These are phyloP conservation scores for Fraxinus platypoda DNA, from an alignment of 305 asterid genomes.

Conservation along the genomic window DNA sequence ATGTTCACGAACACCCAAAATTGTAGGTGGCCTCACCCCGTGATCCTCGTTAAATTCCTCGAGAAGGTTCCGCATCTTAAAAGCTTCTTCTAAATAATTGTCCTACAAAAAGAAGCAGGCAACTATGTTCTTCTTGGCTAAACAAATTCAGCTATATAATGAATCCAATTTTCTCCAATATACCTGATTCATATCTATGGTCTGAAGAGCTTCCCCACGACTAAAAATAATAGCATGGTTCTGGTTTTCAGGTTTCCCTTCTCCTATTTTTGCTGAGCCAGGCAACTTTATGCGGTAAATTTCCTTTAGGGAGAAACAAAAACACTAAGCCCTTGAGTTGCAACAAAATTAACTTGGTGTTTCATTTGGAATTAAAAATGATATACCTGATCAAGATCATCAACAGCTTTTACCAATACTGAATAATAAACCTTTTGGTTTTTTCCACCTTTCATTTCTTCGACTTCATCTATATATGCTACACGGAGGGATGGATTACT, in stretches of 20 bases:
- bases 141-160: constrained; percentile 5
- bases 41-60: constrained; percentile 98
- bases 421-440: constrained; percentile 83
- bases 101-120: constrained; percentile 53
- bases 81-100: constrained; percentile 98
- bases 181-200: constrained; percentile 99
- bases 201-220: constrained; percentile 99
- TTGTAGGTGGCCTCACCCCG: constrained; percentile 96
- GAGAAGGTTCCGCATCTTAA: constrained; percentile 97
- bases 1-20: constrained; percentile 98
- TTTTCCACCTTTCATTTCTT: constrained; percentile 90
- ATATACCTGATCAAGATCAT: constrained; percentile 96
- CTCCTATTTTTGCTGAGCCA: constrained; percentile 93
- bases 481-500: constrained; percentile 99
- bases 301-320: constrained; percentile 59
- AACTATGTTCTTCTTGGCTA: constrained; percentile 19
- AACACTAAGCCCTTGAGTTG: constrained; percentile 19
- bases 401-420: constrained; percentile 93
- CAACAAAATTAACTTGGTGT: constrained; percentile 11
- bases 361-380: constrained; percentile 10
- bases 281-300: constrained; percentile 96
- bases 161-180: constrained; percentile 21
- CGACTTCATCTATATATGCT: constrained; percentile 96
- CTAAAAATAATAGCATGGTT: constrained; percentile 92
- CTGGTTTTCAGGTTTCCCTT: constrained; percentile 99